Conservation (phyloP, 2,329 filamentous ascomycete species). For the Dactylellina drechsleri region DNA sequence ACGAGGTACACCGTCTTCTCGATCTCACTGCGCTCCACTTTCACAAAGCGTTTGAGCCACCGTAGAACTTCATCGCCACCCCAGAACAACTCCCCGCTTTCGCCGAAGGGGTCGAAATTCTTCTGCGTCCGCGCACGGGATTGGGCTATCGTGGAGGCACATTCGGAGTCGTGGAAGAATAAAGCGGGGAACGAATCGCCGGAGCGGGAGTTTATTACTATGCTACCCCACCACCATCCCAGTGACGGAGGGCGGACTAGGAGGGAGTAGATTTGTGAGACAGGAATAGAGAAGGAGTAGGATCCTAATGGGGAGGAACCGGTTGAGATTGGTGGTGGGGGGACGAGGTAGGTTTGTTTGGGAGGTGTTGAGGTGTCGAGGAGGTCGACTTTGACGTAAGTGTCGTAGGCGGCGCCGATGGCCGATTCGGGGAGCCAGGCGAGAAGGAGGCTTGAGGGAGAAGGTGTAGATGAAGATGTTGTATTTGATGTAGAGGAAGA, state of each 20-base stretch:
- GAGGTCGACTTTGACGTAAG: constrained; percentile 95
- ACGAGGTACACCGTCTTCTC: constrained; percentile 93
- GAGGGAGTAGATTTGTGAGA: constrained; percentile 89
- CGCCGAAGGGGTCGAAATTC: constrained; percentile 88
- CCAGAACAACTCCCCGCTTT: constrained; percentile 91
- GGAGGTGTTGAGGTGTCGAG: constrained; percentile 77
- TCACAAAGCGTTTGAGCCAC: constrained; percentile 87
- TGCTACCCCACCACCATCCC: constrained; percentile 97
- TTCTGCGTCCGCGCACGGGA: constrained; percentile 86
- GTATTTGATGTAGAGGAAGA: neutral
- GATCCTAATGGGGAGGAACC: constrained; percentile 73
- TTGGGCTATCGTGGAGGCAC: constrained; percentile 92
- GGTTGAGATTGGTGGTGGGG: constrained; percentile 86
- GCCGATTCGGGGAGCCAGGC: constrained; percentile 93
- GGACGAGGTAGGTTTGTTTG: constrained; percentile 87
- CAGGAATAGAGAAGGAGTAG: constrained; percentile 90
- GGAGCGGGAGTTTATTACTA: constrained; percentile 89
- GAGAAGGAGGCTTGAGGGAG: constrained; percentile 73
- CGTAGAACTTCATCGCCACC: constrained; percentile 93
- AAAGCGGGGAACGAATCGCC: constrained; percentile 94
- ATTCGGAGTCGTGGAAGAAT: constrained; percentile 98
- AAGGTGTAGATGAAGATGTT: constrained; percentile 61
- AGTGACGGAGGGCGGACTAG: constrained; percentile 89
- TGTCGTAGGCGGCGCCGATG: constrained; percentile 83
- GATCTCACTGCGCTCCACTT: constrained; percentile 81